Base-by-base conservation (phyloP, 164 flowering plant species). In the Tetrastigma voinierianum region DNA sequence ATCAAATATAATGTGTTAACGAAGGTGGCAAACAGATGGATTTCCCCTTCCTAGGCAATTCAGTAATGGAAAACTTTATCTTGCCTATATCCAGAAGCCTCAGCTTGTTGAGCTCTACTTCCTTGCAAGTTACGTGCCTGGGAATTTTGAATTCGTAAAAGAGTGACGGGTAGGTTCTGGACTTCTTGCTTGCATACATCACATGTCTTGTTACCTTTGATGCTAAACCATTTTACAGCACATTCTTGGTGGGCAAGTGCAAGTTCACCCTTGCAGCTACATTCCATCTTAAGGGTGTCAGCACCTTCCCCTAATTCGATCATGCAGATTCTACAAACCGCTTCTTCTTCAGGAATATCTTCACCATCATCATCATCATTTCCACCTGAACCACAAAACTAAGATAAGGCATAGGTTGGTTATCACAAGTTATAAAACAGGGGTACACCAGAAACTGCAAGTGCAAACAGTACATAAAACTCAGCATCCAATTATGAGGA, bases 181-280 rank as follows among this genome's bases (percentile, higher is more conserved):
- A 89, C 94, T 63, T 87, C 94, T 72, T 85, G 84, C 78, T 82
- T 82, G 83, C 91, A 89, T 12, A 89, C 87, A 51, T 89, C 94
- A 77, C 94, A 89, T 57, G 77, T 85, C 68, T 76, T 85, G 75
- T 85, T 89, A 23, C 94, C 94, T 80, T 89, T 87, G 57, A 86
- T 81, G 77, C 85, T 87, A 71, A 89, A 89, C 91, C 94, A 89
- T 74, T 87, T 89, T 13, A 85, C 66, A 1, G 87, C 88, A 70
- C 94, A 89, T 65, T 87, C 91, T 66, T 82, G 78, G 78, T 89
- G 94, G 12, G 87, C 91, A 20, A 89, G 75, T 32, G 90, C 90
- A 60, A 89, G 84, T 67, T 85, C 91, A 17, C 94, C 94, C 80
- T 82, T 89, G 76, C 94, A 89, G 71, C 82, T 81, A 44, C 94